These are phyloP conservation scores for Aspergillus indologenus DNA, from an alignment of 495 filamentous ascomycete species.

Conservation along the genomic window DNA sequence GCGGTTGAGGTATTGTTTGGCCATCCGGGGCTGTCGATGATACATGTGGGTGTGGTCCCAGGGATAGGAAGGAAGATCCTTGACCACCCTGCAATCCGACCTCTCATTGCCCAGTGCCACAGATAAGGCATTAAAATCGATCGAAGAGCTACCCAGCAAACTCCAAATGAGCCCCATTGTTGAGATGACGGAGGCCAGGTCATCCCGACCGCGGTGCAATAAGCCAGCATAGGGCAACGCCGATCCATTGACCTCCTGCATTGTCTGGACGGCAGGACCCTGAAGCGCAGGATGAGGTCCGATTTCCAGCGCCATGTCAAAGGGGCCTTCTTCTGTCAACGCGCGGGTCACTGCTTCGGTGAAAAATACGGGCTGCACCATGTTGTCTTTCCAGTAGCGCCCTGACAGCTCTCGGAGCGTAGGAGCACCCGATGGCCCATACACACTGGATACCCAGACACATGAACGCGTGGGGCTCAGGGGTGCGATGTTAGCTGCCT, in stretches of 20 bases:
- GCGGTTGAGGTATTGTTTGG: too few relatives aligned
- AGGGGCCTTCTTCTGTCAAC: constrained; percentile 13
- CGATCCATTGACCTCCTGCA: background rate
- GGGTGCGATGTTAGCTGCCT: background rate
- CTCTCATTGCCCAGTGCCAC: too few relatives aligned
- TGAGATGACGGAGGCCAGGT: background rate
- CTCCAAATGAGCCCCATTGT: background rate
- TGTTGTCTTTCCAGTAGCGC: constrained; percentile 17
- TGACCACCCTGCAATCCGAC: background rate
- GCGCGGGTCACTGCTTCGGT: constrained; percentile 5
- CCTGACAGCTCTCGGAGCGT: too few relatives aligned
- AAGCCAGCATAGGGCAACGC: background rate
- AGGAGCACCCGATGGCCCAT: background rate
- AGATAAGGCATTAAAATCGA: too few relatives aligned
- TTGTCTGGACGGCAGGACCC: constrained; percentile 34
- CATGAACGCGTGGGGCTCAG: background rate
- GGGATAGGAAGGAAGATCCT: constrained; percentile 39
- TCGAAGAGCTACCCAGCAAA: background rate
- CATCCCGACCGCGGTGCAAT: background rate
- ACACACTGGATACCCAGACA: background rate
- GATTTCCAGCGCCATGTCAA: constrained; percentile 41
- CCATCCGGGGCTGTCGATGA: too few relatives aligned
- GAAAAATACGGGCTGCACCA: constrained; percentile 16
- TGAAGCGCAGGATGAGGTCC: constrained; percentile 50
- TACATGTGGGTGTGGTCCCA: too few relatives aligned